Base-by-base conservation (phyloP, 1,284 basidiomycete species). In the Apiotrichum siamense region DNA sequence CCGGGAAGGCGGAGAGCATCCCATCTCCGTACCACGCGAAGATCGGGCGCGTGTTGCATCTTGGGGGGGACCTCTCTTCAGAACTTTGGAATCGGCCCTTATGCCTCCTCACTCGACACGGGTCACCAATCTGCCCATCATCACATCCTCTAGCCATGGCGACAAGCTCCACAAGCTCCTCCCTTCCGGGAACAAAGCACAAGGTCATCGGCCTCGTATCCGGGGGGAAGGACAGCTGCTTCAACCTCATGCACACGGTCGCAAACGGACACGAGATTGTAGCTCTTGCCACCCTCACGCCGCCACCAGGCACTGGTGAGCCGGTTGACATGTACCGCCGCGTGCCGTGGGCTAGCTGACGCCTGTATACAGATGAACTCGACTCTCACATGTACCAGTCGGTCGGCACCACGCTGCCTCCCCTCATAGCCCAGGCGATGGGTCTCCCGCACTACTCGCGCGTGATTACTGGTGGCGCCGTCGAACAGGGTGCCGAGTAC, bases 371-470 rank as follows among this genome's bases (percentile, higher is more conserved):
- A 96, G 96, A 97, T 78, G 96, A 99, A 77, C 83, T 97, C 63
- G 94, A 99, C 74, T 97, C 94, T 39, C 98, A 94, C 77, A 81
- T 99, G 75, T 99, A 97, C 72, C 96, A 99, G 72, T 97, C 94
- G 7, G 93, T 98, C 32, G 96, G 93, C 0, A 94, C 97, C 67
- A 88, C 92, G 59, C 88, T 90, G 6, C 86, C 98, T 43, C 84
- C 91, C 47, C 79, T 88, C 44, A 85, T 98, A 49, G 91, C 91
- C 10, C 76, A 80, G 47, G 89, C 94, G 1, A 78, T 98, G 60
- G 84, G 82, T 7, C 81, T 97, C 2, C 96, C 96, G 4, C 79
- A 97, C 18, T 91, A 87, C 75, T 81, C 88, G 23, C 78, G 80
- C 45, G 77, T 85, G 17, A 98, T 99, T 59, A 77, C 76, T 9